These are phyloP conservation scores for Fusarium sp. DNA, from an alignment of 2,329 filamentous ascomycete species.

Conservation along the genomic window DNA sequence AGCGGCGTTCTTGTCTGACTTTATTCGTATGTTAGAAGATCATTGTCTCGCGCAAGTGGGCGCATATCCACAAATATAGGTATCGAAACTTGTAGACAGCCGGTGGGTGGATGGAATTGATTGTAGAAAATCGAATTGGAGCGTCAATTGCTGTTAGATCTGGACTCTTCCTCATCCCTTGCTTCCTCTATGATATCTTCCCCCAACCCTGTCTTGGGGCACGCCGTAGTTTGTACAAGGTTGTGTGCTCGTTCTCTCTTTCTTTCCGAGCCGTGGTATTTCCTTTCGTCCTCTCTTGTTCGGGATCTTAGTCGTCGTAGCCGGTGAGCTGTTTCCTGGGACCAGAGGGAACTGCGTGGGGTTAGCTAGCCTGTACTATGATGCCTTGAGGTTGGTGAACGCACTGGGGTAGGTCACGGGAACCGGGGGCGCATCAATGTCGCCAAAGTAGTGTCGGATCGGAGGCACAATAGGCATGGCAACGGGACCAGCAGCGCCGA, in stretches of 20 bases:
- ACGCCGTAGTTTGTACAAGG: slow-evolving; percentile 50
- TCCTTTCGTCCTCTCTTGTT: slow-evolving; percentile 16
- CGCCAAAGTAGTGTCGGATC: slow-evolving; percentile 78
- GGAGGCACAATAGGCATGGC: slow-evolving; percentile 79
- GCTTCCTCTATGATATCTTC: slow-evolving; percentile 38
- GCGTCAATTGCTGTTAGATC: slow-evolving; percentile 46
- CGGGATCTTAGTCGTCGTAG: slow-evolving; percentile 66
- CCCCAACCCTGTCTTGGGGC: slow-evolving; percentile 31
- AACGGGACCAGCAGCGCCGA: slow-evolving; percentile 80
- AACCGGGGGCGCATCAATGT: slow-evolving; percentile 77
- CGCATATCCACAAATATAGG: slow-evolving; percentile 29
- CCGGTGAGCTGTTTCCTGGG: slow-evolving; percentile 71
- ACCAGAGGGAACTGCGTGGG: slow-evolving; percentile 65
- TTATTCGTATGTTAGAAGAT: slow-evolving; percentile 38
- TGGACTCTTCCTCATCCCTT: slow-evolving; percentile 33
- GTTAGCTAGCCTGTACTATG: slow-evolving; percentile 2
- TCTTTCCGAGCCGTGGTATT: slow-evolving; percentile 21
- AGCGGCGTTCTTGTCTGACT: slow-evolving; percentile 27
- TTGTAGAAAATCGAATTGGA: slow-evolving; percentile 46
- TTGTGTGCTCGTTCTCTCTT: slow-evolving; percentile 10
- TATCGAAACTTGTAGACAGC: slow-evolving; percentile 26
- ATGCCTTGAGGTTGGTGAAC: slow-evolving; percentile 53
- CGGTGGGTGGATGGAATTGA: slow-evolving; percentile 13
- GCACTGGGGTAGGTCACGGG: slow-evolving; percentile 94
- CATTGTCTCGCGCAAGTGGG: slow-evolving; percentile 28